phyloP scores from a whole-genome alignment of 2,329 filamentous ascomycete species.

The Ilyonectria mors-panacis region DNA sequence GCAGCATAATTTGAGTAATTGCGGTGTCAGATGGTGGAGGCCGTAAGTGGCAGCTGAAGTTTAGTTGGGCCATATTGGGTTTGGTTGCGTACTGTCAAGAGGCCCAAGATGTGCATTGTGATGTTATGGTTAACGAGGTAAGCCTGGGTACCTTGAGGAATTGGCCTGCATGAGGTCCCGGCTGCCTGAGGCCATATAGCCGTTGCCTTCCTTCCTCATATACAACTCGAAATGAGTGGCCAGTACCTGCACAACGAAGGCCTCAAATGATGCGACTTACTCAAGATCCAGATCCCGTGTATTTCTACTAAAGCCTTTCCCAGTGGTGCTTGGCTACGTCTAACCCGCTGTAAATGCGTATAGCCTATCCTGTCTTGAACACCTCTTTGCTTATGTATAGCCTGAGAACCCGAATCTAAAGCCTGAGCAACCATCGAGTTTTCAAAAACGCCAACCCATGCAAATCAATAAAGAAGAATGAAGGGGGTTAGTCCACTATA shows the following conservation, averaged over 20 bases:
- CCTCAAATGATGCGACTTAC: neutral
- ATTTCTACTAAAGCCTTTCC: slow-evolving; percentile 9
- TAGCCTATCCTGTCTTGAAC: slow-evolving; percentile 13
- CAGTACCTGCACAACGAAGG: no score
- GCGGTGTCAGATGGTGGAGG: no score
- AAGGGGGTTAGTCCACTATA: slow-evolving; percentile 8
- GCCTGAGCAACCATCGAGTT: slow-evolving; percentile 9
- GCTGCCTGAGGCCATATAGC: no score
- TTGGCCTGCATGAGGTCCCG: no score
- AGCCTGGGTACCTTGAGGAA: no score
- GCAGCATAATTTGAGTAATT: no score
- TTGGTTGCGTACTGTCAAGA: no score
- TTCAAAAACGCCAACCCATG: slow-evolving; percentile 46
- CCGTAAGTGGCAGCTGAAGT: no score
- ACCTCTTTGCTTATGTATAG: slow-evolving; percentile 15
- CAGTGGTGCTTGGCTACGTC: neutral
- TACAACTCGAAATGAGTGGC: neutral
- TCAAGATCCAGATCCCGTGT: neutral
- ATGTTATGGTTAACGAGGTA: no score
- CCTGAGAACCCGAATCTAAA: slow-evolving; percentile 11
- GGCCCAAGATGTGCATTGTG: no score
- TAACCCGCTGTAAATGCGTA: slow-evolving; percentile 6
- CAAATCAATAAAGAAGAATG: slow-evolving; percentile 34
- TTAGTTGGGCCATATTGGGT: no score
- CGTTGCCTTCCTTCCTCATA: no score